phyloP scores from a whole-genome alignment of 345 rosid species.

The Eucalyptus curtisii region DNA sequence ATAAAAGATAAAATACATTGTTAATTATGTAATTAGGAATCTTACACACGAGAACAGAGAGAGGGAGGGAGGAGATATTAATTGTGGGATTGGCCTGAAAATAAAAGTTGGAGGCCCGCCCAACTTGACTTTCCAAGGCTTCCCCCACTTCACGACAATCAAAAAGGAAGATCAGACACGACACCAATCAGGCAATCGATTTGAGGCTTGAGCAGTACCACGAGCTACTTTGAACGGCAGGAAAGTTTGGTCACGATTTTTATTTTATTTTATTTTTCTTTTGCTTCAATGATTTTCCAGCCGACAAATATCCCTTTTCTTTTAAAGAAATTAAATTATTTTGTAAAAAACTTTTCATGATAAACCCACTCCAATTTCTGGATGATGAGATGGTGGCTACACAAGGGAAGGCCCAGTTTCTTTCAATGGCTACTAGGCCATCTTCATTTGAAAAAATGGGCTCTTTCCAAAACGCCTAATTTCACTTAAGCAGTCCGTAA shows the following conservation, averaged over 20 bases:
- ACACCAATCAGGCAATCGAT: neutral
- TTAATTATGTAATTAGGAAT: neutral
- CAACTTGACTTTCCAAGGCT: neutral
- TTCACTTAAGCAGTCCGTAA: neutral
- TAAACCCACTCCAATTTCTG: neutral
- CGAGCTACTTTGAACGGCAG: neutral
- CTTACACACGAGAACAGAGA: neutral
- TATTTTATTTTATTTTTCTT: too few relatives aligned
- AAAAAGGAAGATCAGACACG: neutral
- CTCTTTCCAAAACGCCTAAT: neutral
- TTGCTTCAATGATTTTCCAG: neutral
- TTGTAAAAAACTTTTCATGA: neutral
- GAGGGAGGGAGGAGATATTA: neutral
- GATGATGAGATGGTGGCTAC: neutral
- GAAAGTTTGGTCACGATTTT: neutral
- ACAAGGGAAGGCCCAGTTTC: neutral
- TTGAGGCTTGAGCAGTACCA: neutral
- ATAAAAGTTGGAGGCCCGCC: neutral
- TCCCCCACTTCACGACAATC: neutral
- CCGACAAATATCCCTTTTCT: neutral
- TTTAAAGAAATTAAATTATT: accelerated
- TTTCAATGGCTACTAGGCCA: neutral
- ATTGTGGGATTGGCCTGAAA: neutral
- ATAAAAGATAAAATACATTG: neutral
- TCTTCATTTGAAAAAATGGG: neutral